Evolutionary conservation across 2,329 filamentous ascomycete species (phyloP).

Genomic region (Pezicula rhizophila): DNA sequence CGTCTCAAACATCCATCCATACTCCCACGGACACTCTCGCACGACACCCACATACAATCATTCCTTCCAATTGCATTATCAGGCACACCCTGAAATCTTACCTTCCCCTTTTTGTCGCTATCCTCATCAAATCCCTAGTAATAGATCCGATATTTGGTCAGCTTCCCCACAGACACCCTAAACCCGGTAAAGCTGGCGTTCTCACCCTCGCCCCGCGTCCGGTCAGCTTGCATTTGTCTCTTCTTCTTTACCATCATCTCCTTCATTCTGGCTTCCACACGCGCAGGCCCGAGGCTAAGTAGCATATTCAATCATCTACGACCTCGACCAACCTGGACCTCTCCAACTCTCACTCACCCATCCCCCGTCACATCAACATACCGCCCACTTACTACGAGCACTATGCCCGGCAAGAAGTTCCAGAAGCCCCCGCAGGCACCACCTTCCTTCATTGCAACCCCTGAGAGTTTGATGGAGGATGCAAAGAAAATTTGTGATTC

Average conservation of each 20-base stretch:
- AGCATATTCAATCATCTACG: slow-evolving; percentile 52
- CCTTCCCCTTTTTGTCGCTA: too few species aligned
- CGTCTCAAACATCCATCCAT: too few species aligned
- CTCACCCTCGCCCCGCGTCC: slow-evolving; percentile 14
- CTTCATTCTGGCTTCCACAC: slow-evolving; percentile 61
- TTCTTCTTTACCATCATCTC: slow-evolving; percentile 48
- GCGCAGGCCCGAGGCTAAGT: slow-evolving; percentile 42
- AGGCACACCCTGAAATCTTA: neutral
- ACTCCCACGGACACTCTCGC: too few species aligned
- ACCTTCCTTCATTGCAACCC: slow-evolving; percentile 70
- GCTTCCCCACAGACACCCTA: neutral
- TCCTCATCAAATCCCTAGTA: too few species aligned
- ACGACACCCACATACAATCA: too few species aligned
- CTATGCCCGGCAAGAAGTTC: slow-evolving; percentile 63
- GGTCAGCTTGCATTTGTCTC: slow-evolving; percentile 44
- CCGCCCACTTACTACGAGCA: slow-evolving; percentile 39
- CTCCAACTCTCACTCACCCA: slow-evolving; percentile 6
- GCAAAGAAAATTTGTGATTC: slow-evolving; percentile 63
- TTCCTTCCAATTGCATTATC: neutral
- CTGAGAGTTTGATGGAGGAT: slow-evolving; percentile 60
- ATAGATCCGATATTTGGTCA: too few species aligned
- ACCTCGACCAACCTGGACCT: slow-evolving; percentile 13
- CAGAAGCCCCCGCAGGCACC: slow-evolving; percentile 71
- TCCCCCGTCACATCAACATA: neutral
- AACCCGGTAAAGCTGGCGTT: slow-evolving; percentile 29